phyloP scores from a whole-genome alignment of 148 eudicot genomes.

The Hydrangea macrophylla region DNA sequence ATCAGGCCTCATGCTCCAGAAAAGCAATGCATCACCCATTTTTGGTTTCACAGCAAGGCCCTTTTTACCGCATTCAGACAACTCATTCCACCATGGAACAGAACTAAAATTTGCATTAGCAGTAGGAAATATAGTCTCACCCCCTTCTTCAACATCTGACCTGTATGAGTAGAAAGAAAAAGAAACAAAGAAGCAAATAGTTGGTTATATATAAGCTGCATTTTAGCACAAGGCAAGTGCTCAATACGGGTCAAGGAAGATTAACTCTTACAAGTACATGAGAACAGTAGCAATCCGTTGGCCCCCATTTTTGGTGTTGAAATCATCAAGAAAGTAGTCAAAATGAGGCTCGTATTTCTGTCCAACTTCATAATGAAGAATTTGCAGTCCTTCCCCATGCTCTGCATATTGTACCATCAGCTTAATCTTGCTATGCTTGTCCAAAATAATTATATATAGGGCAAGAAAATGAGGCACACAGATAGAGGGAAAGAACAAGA shows the following conservation, averaged over 20 bases:
- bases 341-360: constrained; percentile 77
- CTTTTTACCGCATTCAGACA: constrained; percentile 63
- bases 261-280: constrained; percentile 61
- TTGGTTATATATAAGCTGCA: not conserved
- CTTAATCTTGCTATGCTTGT: not conserved
- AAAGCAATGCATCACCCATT: constrained; percentile 75
- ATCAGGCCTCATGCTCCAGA: constrained; percentile 83
- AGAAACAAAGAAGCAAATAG: not conserved
- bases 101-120: constrained; percentile 58
- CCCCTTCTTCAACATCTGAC: constrained; percentile 85
- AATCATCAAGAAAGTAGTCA: constrained; percentile 66
- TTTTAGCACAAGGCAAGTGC: not conserved
- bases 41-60: constrained; percentile 67
- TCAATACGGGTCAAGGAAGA: not conserved
- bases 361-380: constrained; percentile 74
- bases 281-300: constrained; percentile 71
- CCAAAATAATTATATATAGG: not conserved
- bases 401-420: constrained; percentile 20
- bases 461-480: not conserved
- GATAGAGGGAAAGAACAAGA: not conserved
- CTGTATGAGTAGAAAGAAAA: constrained; percentile 28
- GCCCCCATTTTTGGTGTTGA: constrained; percentile 74
- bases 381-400: constrained; percentile 68
- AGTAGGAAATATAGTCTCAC: constrained; percentile 70
- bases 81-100: constrained; percentile 55